Percentiles rank a stretch among this genome's conserved stretches.
Conservation (phyloP, 2,329 filamentous ascomycete species). For the Colletotrichum eleusines region DNA sequence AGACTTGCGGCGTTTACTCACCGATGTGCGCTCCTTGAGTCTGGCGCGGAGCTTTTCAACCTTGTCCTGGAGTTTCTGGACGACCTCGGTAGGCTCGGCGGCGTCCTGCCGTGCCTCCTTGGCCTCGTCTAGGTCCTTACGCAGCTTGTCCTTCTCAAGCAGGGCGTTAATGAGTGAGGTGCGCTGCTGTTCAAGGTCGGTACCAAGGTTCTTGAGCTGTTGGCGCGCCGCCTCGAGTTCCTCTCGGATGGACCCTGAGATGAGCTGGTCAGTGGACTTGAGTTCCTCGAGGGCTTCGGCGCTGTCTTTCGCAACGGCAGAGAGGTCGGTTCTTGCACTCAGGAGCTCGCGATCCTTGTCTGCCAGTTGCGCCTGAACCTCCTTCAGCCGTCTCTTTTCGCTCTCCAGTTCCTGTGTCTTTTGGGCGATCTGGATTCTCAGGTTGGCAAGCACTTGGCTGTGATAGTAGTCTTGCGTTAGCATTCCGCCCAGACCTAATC, state of each 20-base stretch:
- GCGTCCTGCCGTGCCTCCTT: conserved; percentile 53
- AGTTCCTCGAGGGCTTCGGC: conserved; percentile 68
- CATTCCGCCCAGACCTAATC: conserved; percentile 47
- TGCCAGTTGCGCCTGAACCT: conserved; percentile 62
- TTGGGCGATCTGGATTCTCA: conserved; percentile 63
- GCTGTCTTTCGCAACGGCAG: conserved; percentile 66
- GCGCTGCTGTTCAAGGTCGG: conserved; percentile 69
- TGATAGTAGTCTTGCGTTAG: conserved; percentile 63
- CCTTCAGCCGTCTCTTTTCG: conserved; percentile 48
- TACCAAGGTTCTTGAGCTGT: conserved; percentile 61
- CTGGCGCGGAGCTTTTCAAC: conserved; percentile 68
- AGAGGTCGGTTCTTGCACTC: conserved; percentile 64
- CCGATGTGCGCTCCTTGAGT: conserved; percentile 69
- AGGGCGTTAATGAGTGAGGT: conserved; percentile 71
- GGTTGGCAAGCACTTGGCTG: conserved; percentile 64
- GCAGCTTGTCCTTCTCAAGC: conserved; percentile 70
- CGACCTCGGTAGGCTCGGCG: conserved; percentile 53
- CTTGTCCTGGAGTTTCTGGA: conserved; percentile 62
- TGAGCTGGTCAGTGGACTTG: conserved; percentile 69
- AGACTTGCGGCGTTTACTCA: conserved; percentile 54
- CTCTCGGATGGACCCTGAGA: conserved; percentile 68
- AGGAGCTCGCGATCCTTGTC: conserved; percentile 69
- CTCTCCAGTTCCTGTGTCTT: conserved; percentile 56
- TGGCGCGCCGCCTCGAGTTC: conserved; percentile 69
- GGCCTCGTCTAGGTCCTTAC: conserved; percentile 64